Base-by-base conservation (phyloP, 2,329 filamentous ascomycete species). In the Rutstroemia sp. region DNA sequence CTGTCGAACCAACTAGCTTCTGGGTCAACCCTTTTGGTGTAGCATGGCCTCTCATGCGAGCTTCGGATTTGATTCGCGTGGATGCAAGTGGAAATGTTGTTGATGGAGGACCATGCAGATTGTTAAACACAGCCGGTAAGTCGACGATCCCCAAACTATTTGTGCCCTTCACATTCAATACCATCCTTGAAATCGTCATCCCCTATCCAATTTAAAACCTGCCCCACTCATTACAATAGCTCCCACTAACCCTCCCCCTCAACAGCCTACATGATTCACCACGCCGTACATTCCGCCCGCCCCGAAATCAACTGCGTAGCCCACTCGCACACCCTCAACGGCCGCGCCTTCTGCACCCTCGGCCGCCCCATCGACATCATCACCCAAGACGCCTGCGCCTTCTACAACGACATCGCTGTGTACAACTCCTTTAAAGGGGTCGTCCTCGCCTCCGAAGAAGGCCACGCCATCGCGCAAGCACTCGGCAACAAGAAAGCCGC, bases 11-110 rank as follows among this genome's bases (percentile, higher is more conserved):
- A 17, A 64, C 63, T 5, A 62, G 60, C 38, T 70, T 70, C 21
- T 70, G 68, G 68, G 67, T 70, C 4, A 70, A 70, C 38, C 68
- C 68, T 14, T 69, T 70, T 52, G 68, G 67, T 16, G 65, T 70
- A 17, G 66, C 67, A 2, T 70, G 67, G 67, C 67, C 67, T 8
- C 57, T 68, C 1, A 79, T 88, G 45, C 84, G 81, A 56, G 76
- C 78, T 0, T 84, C 81, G 0, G 83, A 88, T 61, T 75, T 89
- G n/a, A 86, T 88, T 54, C 80, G 78, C 16, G 84, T 88, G 1
- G 76, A 85, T 62, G 75, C 81, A 51, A 68, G 77, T 0, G 85
- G 85, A 2, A 71, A 80, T 23, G 77, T 88, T 23, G 78, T 88
- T 34, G 84, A 81, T 10, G 84, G 84, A 3, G 84, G 84, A 0